These are phyloP conservation scores for Aurinia saxatilis DNA, from an alignment of 345 rosid genomes.

Conservation along the genomic window DNA sequence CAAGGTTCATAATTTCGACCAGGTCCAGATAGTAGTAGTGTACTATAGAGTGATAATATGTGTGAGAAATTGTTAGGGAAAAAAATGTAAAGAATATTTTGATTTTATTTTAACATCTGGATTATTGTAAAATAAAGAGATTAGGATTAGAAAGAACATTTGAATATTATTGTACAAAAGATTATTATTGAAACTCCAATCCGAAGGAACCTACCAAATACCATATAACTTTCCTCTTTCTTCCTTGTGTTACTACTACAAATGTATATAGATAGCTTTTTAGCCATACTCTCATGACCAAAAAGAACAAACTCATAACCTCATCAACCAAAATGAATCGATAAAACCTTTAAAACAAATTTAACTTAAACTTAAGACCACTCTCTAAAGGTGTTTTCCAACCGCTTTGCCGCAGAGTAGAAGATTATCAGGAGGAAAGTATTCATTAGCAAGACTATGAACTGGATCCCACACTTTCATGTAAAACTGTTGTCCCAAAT, in stretches of 20 bases:
- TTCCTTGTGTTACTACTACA: background rate
- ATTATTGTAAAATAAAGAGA: background rate
- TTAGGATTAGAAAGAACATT: background rate
- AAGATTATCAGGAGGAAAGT: slow-evolving; percentile 63
- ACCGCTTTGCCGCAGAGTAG: slow-evolving; percentile 79
- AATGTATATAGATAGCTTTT: background rate
- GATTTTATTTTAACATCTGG: no score
- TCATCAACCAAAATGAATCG: background rate
- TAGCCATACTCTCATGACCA: slow-evolving; percentile 46
- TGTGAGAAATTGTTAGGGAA: no score
- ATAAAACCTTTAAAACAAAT: background rate
- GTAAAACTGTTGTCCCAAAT: slow-evolving; percentile 84
- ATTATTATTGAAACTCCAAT: background rate
- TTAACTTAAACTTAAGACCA: background rate
- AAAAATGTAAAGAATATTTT: no score
- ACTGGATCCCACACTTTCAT: slow-evolving; percentile 62
- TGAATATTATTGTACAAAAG: background rate
- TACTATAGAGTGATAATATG: no score
- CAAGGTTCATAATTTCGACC: no score
- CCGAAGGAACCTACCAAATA: background rate
- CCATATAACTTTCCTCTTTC: background rate
- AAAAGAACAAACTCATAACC: background rate
- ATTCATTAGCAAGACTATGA: slow-evolving; percentile 60
- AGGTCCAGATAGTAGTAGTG: no score
- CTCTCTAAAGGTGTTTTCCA: slow-evolving; percentile 38